phyloP scores from a whole-genome alignment of 1,284 basidiomycete species.

The Ceratobasidium sp. region DNA sequence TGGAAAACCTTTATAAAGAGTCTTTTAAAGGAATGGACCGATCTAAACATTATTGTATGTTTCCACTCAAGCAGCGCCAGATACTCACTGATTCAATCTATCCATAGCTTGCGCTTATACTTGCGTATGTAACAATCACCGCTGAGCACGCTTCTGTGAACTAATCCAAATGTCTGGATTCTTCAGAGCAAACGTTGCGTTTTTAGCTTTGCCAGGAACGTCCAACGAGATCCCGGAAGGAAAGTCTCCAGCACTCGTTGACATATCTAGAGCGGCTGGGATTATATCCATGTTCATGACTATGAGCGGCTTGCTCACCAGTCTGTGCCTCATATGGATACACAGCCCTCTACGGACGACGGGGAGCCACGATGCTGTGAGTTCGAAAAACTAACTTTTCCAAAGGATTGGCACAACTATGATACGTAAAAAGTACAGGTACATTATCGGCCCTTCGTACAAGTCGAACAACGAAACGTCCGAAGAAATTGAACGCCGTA shows the following conservation, averaged over 20 bases:
- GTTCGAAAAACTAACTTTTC: not conserved
- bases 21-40: slow-evolving; percentile 35
- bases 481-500: not conserved
- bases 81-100: not conserved
- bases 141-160: not conserved
- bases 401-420: not conserved
- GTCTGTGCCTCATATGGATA: slow-evolving; percentile 29
- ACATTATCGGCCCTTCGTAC: slow-evolving; percentile 17
- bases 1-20: slow-evolving; percentile 33
- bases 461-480: not conserved
- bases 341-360: slow-evolving; percentile 31
- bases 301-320: slow-evolving; percentile 31
- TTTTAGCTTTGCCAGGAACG: slow-evolving; percentile 30
- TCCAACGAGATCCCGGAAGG: slow-evolving; percentile 1
- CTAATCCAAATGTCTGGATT: not conserved
- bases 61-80: not conserved
- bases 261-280: slow-evolving; percentile 32
- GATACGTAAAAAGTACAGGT: slow-evolving; percentile 23
- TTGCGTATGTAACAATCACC: slow-evolving; percentile 8
- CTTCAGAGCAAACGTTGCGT: slow-evolving; percentile 37
- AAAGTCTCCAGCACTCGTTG: not conserved
- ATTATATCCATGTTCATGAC: slow-evolving; percentile 41
- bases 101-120: slow-evolving; percentile 30
- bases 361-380: slow-evolving; percentile 16
- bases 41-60: slow-evolving; percentile 33